Conservation (phyloP, 2,329 filamentous ascomycete genomes). For the Diaporthe citri region DNA sequence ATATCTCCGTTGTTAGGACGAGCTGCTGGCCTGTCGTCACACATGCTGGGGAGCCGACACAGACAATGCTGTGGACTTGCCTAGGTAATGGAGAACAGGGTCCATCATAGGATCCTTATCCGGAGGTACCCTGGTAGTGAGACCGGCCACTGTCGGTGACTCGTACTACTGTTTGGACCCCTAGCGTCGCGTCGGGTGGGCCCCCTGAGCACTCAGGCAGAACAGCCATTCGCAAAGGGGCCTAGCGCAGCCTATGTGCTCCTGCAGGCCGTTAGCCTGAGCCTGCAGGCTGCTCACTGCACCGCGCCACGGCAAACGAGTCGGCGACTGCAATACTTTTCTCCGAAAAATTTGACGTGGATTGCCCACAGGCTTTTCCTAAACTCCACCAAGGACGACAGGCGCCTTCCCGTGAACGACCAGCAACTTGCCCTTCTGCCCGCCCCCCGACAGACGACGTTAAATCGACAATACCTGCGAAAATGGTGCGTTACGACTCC, state of each 20-base stretch:
- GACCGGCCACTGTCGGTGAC: background rate
- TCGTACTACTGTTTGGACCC: slow-evolving; percentile 1
- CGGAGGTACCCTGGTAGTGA: background rate
- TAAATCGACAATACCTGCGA: slow-evolving; percentile 40
- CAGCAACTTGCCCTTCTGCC: slow-evolving; percentile 35
- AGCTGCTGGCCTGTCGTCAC: slow-evolving; percentile 25
- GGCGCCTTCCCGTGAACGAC: slow-evolving; percentile 36
- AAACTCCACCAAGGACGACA: slow-evolving; percentile 38
- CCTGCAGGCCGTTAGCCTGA: background rate
- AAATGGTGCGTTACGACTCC: slow-evolving; percentile 40
- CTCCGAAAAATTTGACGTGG: slow-evolving; percentile 9
- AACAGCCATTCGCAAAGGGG: background rate
- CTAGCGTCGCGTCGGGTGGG: background rate
- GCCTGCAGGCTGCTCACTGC: background rate
- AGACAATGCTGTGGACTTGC: background rate
- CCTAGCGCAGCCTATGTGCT: background rate
- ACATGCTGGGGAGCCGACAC: background rate
- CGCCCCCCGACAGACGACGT: slow-evolving; percentile 40
- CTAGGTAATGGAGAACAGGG: background rate
- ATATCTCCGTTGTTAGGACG: slow-evolving; percentile 5
- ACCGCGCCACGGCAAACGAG: background rate
- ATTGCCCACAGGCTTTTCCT: slow-evolving; percentile 16
- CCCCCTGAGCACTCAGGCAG: too few relatives aligned
- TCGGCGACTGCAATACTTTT: slow-evolving; percentile 23
- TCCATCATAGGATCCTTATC: background rate